Percentiles rank a stretch among this genome's conserved stretches.
phyloP scores from a whole-genome alignment of 352 stramenopile genomes.

The Aphanomyces cochlioides region DNA sequence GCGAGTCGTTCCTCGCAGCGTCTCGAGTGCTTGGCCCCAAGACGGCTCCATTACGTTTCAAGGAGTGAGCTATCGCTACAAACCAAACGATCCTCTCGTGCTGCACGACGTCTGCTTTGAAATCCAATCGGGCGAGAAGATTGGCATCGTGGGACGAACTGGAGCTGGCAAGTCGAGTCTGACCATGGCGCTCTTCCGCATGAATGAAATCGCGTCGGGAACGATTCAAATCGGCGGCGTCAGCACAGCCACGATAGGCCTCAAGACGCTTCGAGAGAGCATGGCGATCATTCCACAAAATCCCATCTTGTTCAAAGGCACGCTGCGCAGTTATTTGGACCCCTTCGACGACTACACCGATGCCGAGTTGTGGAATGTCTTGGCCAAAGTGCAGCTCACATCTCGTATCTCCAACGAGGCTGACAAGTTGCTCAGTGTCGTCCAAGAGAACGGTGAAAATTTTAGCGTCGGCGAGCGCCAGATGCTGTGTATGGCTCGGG shows the following conservation, averaged over 20 bases:
- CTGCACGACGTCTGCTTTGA: slow-evolving; percentile 35
- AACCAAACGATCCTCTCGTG: neutral
- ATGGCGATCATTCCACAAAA: slow-evolving; percentile 86
- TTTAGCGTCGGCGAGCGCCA: slow-evolving; percentile 88
- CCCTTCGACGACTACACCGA: slow-evolving; percentile 63
- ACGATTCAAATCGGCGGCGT: slow-evolving; percentile 67
- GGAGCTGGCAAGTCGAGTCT: slow-evolving; percentile 60
- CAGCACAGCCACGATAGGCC: slow-evolving; percentile 49
- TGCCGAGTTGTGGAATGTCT: slow-evolving; percentile 54
- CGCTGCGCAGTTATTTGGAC: slow-evolving; percentile 52
- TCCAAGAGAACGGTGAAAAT: slow-evolving; percentile 79
- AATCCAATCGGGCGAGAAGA: slow-evolving; percentile 48
- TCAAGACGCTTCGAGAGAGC: slow-evolving; percentile 53
- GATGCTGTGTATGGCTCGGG: slow-evolving; percentile 83
- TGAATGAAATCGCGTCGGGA: slow-evolving; percentile 63
- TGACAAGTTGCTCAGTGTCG: neutral
- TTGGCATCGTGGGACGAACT: slow-evolving; percentile 72
- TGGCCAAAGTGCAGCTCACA: slow-evolving; percentile 53
- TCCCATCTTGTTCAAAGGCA: slow-evolving; percentile 57
- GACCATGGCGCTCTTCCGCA: slow-evolving; percentile 67
- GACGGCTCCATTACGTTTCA: neutral
- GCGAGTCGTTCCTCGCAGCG: slow-evolving; percentile 38
- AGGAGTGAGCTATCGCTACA: neutral
- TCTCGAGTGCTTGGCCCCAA: neutral
- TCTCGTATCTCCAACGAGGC: slow-evolving; percentile 24